Conservation (phyloP, 2,329 filamentous ascomycete genomes). For the Tetracladium maxilliforme region DNA sequence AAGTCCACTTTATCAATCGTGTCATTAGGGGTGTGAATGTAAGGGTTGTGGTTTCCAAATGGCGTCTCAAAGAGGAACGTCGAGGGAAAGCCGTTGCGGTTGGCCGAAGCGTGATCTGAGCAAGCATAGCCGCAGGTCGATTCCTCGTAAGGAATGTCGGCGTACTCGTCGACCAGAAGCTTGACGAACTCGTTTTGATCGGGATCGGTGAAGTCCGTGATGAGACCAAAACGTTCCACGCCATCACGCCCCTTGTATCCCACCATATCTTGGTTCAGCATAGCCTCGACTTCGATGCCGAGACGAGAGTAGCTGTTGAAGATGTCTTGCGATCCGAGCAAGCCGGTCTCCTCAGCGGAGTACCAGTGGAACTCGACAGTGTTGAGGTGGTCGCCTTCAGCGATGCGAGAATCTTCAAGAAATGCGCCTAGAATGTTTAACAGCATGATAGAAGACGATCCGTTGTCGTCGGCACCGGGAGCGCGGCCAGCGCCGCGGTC, state of each 20-base stretch:
- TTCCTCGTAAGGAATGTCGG: conserved; percentile 24
- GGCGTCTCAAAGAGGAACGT: conserved; percentile 49
- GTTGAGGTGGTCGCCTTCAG: too few species aligned
- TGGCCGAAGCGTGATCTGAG: conserved; percentile 55
- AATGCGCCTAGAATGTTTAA: conserved; percentile 56
- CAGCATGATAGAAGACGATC: conserved; percentile 58
- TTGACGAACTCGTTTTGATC: conserved; percentile 20
- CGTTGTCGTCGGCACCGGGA: conserved; percentile 64
- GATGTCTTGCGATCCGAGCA: conserved; percentile 32
- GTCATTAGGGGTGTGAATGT: conserved; percentile 62
- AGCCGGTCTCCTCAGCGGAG: conserved; percentile 62
- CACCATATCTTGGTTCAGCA: conserved; percentile 29
- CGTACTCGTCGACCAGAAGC: conserved; percentile 20
- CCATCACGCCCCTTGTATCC: conserved; percentile 18
- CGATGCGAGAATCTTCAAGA: conserved; percentile 24
- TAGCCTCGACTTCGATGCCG: conserved; percentile 19
- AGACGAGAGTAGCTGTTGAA: conserved; percentile 20
- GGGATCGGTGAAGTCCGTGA: conserved; percentile 22
- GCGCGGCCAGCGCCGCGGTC: conserved; percentile 50
- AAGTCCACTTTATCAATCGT: conserved; percentile 55
- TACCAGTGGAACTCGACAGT: conserved; percentile 71
- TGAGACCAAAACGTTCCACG: conserved; percentile 18
- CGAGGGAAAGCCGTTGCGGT: conserved; percentile 49
- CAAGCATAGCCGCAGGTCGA: conserved; percentile 41
- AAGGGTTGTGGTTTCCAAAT: conserved; percentile 46